Evolutionary conservation across 495 filamentous ascomycete genomes (phyloP).

Genomic region (Lindgomyces ingoldianus): DNA sequence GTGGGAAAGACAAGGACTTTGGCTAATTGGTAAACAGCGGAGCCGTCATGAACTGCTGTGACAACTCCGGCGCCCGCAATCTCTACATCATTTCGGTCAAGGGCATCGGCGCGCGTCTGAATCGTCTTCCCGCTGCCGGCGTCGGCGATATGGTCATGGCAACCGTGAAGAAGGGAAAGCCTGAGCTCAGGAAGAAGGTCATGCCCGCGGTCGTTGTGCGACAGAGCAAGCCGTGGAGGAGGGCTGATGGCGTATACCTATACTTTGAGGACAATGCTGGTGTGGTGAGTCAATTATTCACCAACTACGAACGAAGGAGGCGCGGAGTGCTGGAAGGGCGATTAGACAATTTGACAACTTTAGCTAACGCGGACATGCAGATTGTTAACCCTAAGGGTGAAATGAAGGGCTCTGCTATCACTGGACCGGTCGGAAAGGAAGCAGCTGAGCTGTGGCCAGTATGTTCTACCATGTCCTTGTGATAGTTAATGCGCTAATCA

Average conservation of each 20-base stretch:
- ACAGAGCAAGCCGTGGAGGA: constrained; percentile 98
- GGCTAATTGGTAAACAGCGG: constrained; percentile 60
- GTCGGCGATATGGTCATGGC: constrained; percentile 99
- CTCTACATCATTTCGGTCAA: constrained; percentile 99
- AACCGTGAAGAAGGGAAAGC: constrained; percentile 99
- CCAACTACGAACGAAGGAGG: background rate
- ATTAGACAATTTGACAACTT: background rate
- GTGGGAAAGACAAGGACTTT: constrained; percentile 4
- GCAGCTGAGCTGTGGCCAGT: constrained; percentile 99
- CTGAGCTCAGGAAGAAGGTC: constrained; percentile 98
- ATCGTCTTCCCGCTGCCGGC: constrained; percentile 95
- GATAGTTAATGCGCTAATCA: constrained; percentile 7
- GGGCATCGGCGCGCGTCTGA: constrained; percentile 97
- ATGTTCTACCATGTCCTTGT: constrained; percentile 43
- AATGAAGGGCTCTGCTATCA: constrained; percentile 99
- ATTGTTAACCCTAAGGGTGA: constrained; percentile 99
- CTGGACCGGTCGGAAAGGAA: constrained; percentile 98
- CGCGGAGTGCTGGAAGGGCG: background rate
- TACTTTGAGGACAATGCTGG: constrained; percentile 99
- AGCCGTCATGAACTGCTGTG: constrained; percentile 94
- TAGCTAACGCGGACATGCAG: constrained; percentile 49
- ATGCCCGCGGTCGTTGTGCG: constrained; percentile 98
- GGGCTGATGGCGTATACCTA: constrained; percentile 94
- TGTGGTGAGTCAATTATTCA: constrained; percentile 64
- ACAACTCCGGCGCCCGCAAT: constrained; percentile 98